Percentiles rank a stretch among this genome's conserved stretches.
phyloP scores from a whole-genome alignment of 2,329 filamentous ascomycete genomes.

The Lecanoromycetidae sp. region DNA sequence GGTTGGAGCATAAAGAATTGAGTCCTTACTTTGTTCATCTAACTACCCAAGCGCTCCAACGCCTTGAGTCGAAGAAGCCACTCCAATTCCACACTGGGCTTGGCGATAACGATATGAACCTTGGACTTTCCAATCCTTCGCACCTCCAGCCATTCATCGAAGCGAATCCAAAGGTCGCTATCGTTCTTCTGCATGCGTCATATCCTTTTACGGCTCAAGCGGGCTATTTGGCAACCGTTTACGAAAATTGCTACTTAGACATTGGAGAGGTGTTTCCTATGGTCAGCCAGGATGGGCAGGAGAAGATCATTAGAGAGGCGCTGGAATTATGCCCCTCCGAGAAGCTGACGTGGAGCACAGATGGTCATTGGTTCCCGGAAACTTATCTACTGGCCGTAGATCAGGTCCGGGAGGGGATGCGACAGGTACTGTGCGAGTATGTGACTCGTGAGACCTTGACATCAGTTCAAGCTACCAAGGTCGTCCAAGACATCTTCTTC shows the following conservation, averaged over 20 bases:
- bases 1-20: constrained; percentile 9
- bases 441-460: constrained; percentile 45
- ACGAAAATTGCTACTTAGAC: constrained; percentile 69
- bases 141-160: constrained; percentile 64
- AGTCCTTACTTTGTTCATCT: constrained; percentile 11
- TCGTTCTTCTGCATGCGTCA: constrained; percentile 67
- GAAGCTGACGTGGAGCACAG: constrained; percentile 70
- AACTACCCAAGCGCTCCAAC: constrained; percentile 1
- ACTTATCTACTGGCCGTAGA: constrained; percentile 61
- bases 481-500: constrained; percentile 14
- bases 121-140: constrained; percentile 59
- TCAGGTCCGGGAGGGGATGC: constrained; percentile 59
- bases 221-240: constrained; percentile 65
- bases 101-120: constrained; percentile 64
- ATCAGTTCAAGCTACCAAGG: constrained; percentile 3
- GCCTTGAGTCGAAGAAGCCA: constrained; percentile 41
- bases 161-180: constrained; percentile 54
- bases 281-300: constrained; percentile 64
- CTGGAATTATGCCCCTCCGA: constrained; percentile 62
- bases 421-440: constrained; percentile 52
- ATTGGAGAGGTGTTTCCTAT: constrained; percentile 74
- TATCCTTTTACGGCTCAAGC: constrained; percentile 72
- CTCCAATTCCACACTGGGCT: constrained; percentile 76
- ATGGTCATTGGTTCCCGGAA: constrained; percentile 69
- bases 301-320: constrained; percentile 56